Conservation (phyloP, 2,329 filamentous ascomycete species). For the Colletotrichum orbiculare region DNA sequence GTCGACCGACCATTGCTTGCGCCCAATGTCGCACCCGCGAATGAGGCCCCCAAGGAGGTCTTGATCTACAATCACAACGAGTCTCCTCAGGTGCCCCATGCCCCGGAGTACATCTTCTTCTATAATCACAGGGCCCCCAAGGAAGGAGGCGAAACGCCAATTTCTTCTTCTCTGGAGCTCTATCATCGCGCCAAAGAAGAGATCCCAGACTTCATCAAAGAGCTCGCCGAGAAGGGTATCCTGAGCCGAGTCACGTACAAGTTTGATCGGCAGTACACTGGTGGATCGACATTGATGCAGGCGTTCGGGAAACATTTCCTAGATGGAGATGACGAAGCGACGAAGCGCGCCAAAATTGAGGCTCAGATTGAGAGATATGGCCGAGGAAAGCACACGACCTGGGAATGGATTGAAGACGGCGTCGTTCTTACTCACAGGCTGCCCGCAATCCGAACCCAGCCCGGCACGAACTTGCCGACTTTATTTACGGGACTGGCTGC, state of each 20-base stretch:
- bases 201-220: slow-evolving; percentile 57
- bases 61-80: slow-evolving; percentile 64
- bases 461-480: slow-evolving; percentile 55
- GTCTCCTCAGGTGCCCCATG: slow-evolving; percentile 61
- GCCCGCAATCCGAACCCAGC: slow-evolving; percentile 59
- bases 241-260: slow-evolving; percentile 51
- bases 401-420: slow-evolving; percentile 58
- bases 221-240: slow-evolving; percentile 57
- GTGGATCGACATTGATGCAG: slow-evolving; percentile 56
- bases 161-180: slow-evolving; percentile 59
- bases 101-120: slow-evolving; percentile 63
- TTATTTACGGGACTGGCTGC: slow-evolving; percentile 58
- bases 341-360: slow-evolving; percentile 55
- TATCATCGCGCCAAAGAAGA: slow-evolving; percentile 56
- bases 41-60: slow-evolving; percentile 59
- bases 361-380: slow-evolving; percentile 60
- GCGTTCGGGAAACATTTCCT: slow-evolving; percentile 59
- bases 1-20: slow-evolving; percentile 51
- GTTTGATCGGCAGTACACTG: slow-evolving; percentile 53
- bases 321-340: slow-evolving; percentile 55
- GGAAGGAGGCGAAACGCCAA: slow-evolving; percentile 52
- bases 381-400: slow-evolving; percentile 56
- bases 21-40: slow-evolving; percentile 49
- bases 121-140: slow-evolving; percentile 54
- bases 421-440: slow-evolving; percentile 56